Evolutionary conservation across 139 green algal species (phyloP).

Genomic region (Astrephomene gubernaculifera): DNA sequence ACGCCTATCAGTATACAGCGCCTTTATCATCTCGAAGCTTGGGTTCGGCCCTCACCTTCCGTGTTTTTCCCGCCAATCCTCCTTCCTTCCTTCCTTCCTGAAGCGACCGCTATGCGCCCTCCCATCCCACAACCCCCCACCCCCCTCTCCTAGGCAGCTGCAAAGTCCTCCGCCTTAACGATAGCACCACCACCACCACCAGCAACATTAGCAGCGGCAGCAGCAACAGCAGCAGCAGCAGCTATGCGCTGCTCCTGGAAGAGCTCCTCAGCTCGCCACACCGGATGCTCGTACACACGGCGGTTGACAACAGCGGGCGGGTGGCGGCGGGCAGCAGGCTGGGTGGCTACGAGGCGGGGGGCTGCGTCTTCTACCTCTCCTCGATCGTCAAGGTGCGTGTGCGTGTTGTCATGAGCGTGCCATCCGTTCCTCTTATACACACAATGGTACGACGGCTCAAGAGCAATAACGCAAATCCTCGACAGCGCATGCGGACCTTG

Average conservation of each 20-base stretch:
- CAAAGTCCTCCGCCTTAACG: conserved; percentile 37
- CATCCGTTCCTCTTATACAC: too few species aligned
- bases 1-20: too few species aligned
- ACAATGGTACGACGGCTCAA: too few species aligned
- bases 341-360: conserved; percentile 33
- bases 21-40: too few species aligned
- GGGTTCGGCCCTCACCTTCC: too few species aligned
- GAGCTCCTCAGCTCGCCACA: conserved; percentile 40
- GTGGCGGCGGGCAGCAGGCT: background rate
- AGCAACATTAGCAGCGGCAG: too few species aligned
- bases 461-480: too few species aligned
- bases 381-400: conserved; percentile 41
- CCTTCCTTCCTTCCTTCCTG: background rate
- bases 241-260: conserved; percentile 34
- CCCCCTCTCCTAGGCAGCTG: background rate
- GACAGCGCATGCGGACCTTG: too few species aligned
- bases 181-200: too few species aligned
- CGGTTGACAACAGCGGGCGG: background rate
- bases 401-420: too few species aligned
- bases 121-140: background rate
- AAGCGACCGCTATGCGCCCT: background rate
- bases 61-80: background rate
- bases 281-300: conserved; percentile 22
- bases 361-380: conserved; percentile 24
- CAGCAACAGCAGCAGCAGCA: too few species aligned